Percentiles rank a stretch among this genome's conserved stretches.
These are phyloP conservation scores for Kwoniella newhampshirensis DNA, from an alignment of 768 basidiomycete genomes.

Conservation along the genomic window DNA sequence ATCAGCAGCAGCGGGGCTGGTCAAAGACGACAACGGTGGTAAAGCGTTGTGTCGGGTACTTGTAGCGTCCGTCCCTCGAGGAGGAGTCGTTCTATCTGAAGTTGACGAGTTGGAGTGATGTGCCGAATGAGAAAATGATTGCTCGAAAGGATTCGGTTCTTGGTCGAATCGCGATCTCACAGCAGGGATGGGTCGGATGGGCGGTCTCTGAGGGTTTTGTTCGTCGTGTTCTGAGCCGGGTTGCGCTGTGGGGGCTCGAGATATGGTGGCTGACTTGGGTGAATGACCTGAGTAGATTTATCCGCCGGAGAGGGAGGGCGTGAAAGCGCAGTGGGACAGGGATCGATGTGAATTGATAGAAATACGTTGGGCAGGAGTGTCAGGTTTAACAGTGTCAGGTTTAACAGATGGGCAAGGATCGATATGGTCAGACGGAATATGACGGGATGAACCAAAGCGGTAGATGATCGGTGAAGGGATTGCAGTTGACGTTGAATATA, in stretches of 20 bases:
- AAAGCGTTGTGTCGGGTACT: constrained; percentile 45
- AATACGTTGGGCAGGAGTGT: no score
- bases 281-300: background rate
- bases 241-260: constrained; percentile 10
- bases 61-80: constrained; percentile 48
- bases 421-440: no score
- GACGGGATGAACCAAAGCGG: no score
- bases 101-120: constrained; percentile 32
- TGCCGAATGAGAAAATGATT: constrained; percentile 71
- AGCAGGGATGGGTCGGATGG: constrained; percentile 43
- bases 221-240: constrained; percentile 1
- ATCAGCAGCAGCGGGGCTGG: constrained; percentile 49
- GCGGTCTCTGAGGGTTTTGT: constrained; percentile 36
- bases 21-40: constrained; percentile 50
- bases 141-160: constrained; percentile 92
- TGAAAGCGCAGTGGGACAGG: no score
- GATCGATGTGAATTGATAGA: no score
- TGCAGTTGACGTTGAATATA: no score
- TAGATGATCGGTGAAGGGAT: no score
- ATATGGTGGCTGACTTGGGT: constrained; percentile 11
- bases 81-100: constrained; percentile 57
- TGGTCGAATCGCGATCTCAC: constrained; percentile 56
- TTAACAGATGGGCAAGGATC: no score
- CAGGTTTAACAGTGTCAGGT: no score
- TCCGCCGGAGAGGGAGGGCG: background rate